Evolutionary conservation across 495 filamentous ascomycete genomes (phyloP).

Genomic region (Penicillium tannophilum): DNA sequence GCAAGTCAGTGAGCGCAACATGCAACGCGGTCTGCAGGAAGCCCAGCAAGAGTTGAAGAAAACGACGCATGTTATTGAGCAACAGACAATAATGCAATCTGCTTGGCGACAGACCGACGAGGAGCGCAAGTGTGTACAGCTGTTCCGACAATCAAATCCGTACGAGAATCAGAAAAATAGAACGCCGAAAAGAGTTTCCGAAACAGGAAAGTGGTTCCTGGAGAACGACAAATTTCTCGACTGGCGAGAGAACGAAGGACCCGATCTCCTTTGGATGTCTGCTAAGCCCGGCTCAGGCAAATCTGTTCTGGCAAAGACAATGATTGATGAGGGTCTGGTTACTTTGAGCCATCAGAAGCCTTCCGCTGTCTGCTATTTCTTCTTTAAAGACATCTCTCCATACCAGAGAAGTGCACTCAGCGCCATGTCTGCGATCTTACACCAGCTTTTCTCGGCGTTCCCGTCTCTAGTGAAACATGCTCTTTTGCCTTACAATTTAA

Average conservation of each 20-base stretch:
- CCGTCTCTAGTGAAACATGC: conserved; percentile 19
- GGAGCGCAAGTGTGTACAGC: conserved; percentile 13
- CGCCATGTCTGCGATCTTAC: conserved; percentile 49
- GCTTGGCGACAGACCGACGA: conserved; percentile 11
- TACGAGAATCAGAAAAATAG: conserved; percentile 13
- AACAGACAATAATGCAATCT: conserved; percentile 13
- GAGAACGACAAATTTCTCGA: conserved; percentile 11
- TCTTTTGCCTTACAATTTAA: conserved; percentile 34
- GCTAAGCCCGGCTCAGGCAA: conserved; percentile 14
- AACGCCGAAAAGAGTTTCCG: conserved; percentile 8
- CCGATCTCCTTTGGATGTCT: conserved; percentile 13
- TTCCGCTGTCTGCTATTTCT: conserved; percentile 50
- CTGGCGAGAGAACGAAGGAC: conserved; percentile 8
- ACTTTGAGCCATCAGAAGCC: conserved; percentile 9
- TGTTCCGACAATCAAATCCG: conserved; percentile 13
- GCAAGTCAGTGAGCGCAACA: conserved; percentile 6
- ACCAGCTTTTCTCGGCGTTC: conserved; percentile 45
- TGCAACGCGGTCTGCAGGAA: conserved; percentile 8
- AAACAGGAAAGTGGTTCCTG: conserved; percentile 30
- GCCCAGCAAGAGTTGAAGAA: conserved; percentile 10
- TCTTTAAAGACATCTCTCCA: conserved; percentile 57
- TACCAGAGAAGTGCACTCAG: conserved; percentile 41
- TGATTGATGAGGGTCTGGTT: conserved; percentile 9
- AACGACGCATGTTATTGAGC: conserved; percentile 4
- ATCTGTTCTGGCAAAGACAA: conserved; percentile 4